Percentiles rank a stretch among this genome's conserved stretches.
These are phyloP conservation scores for Solidago caesia DNA, from an alignment of 129 eudicot species.

Conservation along the genomic window DNA sequence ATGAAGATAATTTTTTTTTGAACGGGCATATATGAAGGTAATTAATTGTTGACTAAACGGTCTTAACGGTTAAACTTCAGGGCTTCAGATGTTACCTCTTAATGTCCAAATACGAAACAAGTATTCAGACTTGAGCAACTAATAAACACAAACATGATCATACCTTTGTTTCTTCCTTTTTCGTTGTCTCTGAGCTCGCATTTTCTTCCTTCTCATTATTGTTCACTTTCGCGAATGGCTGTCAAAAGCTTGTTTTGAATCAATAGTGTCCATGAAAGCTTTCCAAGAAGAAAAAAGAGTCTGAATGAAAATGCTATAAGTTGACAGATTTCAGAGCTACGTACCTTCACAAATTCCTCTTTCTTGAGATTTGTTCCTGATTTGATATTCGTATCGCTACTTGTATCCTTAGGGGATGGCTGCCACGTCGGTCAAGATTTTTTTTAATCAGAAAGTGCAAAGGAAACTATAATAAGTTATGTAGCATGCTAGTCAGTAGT, in stretches of 20 bases:
- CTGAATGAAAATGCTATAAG: background rate
- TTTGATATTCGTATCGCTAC: conserved; percentile 31
- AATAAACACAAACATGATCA: background rate
- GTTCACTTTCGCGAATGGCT: conserved; percentile 21
- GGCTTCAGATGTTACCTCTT: no score
- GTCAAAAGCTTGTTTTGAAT: conserved; percentile 11
- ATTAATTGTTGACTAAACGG: no score
- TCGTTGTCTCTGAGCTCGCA: conserved; percentile 16
- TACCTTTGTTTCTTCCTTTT: conserved; percentile 35
- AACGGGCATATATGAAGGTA: no score
- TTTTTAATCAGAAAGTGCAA: conserved; percentile 17
- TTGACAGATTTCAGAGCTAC: background rate
- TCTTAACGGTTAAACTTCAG: no score
- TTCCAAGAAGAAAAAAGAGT: no score
- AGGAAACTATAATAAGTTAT: background rate
- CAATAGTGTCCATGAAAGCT: background rate
- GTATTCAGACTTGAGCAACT: no score
- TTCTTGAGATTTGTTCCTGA: conserved; percentile 14
- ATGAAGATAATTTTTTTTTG: background rate
- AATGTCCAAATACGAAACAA: no score
- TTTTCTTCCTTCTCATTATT: conserved; percentile 32
- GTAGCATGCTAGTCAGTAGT: background rate
- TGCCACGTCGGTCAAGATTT: conserved; percentile 14
- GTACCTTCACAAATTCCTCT: conserved; percentile 31
- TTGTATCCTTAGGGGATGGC: conserved; percentile 14